These are phyloP conservation scores for Saitoella complicata DNA, from an alignment of 805 yeast genomes.

Conservation along the genomic window DNA sequence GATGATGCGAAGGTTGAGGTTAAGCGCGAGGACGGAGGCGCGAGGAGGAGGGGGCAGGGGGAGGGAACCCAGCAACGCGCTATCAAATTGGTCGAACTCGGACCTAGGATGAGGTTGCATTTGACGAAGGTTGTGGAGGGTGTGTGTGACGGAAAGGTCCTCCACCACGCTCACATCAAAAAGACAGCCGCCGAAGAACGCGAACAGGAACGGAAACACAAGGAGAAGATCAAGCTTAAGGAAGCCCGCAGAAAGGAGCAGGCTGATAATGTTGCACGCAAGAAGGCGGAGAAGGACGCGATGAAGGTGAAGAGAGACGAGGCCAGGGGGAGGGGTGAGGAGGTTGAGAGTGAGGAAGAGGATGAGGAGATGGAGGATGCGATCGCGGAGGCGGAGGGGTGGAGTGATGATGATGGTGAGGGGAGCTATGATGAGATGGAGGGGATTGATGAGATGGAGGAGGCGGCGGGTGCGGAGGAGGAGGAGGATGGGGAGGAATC, in stretches of 20 bases:
- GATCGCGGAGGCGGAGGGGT: no score
- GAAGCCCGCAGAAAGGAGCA: constrained; percentile 63
- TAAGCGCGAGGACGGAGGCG: constrained; percentile 5
- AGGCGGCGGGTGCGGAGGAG: constrained; percentile 1
- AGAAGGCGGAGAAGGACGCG: constrained; percentile 52
- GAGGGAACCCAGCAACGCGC: constrained; percentile 46
- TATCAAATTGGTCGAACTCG: constrained; percentile 78
- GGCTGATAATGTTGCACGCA: constrained; percentile 58
- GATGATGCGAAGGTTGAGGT: constrained; percentile 33
- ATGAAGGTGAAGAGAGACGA: constrained; percentile 51
- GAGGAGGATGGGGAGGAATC: constrained; percentile 1
- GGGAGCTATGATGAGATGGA: not conserved
- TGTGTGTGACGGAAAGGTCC: constrained; percentile 70
- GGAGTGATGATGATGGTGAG: no score
- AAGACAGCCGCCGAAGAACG: constrained; percentile 48
- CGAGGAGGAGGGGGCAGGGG: constrained; percentile 4
- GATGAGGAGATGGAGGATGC: constrained; percentile 7
- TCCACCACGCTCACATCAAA: constrained; percentile 57
- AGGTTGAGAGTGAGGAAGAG: constrained; percentile 11
- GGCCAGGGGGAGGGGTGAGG: constrained; percentile 8
- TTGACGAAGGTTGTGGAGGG: constrained; percentile 85
- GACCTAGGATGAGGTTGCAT: constrained; percentile 69
- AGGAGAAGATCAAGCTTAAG: constrained; percentile 41
- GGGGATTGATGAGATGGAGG: constrained; percentile 3
- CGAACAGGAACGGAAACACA: constrained; percentile 52